Conservation (phyloP, 345 rosid species). For the Cardamine resedifolia region DNA sequence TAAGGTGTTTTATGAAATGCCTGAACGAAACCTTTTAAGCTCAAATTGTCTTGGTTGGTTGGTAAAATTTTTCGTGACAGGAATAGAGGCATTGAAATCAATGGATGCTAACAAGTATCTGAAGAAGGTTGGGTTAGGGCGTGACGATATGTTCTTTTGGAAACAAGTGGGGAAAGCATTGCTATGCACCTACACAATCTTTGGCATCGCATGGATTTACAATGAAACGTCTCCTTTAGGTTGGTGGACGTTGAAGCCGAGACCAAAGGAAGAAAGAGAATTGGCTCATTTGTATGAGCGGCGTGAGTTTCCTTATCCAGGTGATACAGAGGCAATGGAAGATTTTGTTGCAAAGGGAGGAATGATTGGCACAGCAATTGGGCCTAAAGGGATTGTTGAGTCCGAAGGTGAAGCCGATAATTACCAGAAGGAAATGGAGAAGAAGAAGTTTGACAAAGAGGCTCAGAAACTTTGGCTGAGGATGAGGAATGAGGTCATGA, state of each 20-base stretch:
- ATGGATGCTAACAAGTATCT: constrained; percentile 53
- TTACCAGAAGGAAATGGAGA: constrained; percentile 63
- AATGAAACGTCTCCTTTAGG: constrained; percentile 85
- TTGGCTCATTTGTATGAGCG: constrained; percentile 78
- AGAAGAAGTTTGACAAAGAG: constrained; percentile 70
- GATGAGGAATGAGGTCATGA: constrained; percentile 86
- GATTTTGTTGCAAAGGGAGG: constrained; percentile 82
- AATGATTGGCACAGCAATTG: constrained; percentile 70
- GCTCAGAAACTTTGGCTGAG: constrained; percentile 77
- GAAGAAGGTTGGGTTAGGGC: constrained; percentile 70
- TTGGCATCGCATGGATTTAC: constrained; percentile 70
- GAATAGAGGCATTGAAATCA: constrained; percentile 55
- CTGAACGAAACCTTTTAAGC: neutral
- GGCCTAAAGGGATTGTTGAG: constrained; percentile 68
- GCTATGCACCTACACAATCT: constrained; percentile 66
- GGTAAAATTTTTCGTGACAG: constrained; percentile 40
- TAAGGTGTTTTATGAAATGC: constrained; percentile 39
- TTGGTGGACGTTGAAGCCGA: constrained; percentile 91
- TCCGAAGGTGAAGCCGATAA: constrained; percentile 51
- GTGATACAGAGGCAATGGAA: constrained; percentile 83
- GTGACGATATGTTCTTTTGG: constrained; percentile 69
- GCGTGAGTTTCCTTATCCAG: constrained; percentile 82
- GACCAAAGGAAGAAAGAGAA: constrained; percentile 78
- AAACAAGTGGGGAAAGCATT: constrained; percentile 82
- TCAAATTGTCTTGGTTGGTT: neutral